Conservation (phyloP, 2,329 filamentous ascomycete genomes). For the Beauveria pseudobassiana region DNA sequence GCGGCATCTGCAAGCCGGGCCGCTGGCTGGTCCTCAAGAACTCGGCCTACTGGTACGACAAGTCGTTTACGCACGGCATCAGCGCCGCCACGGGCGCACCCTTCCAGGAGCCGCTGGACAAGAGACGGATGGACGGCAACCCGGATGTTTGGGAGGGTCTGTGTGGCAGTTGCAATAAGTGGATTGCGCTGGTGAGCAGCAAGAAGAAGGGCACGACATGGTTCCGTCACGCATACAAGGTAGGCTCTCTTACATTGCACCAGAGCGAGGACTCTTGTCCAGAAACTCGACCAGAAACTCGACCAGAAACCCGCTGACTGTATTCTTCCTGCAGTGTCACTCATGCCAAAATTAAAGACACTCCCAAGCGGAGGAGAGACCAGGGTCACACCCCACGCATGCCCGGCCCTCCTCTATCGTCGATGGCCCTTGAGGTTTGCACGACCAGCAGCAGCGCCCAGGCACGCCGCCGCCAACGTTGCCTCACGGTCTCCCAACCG, state of each 20-base stretch:
- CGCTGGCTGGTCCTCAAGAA: slow-evolving; percentile 85
- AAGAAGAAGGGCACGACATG: slow-evolving; percentile 92
- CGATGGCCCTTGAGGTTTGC: slow-evolving; percentile 36
- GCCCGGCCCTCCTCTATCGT: slow-evolving; percentile 25
- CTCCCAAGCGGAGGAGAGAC: slow-evolving; percentile 60
- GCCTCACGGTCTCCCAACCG: slow-evolving; percentile 23
- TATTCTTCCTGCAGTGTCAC: slow-evolving; percentile 47
- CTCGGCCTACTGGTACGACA: slow-evolving; percentile 89
- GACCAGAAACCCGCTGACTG: background rate
- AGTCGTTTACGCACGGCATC: slow-evolving; percentile 82
- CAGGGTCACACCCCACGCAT: slow-evolving; percentile 41
- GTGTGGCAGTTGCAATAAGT: slow-evolving; percentile 71
- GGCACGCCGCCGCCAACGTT: slow-evolving; percentile 22
- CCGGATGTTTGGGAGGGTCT: slow-evolving; percentile 76
- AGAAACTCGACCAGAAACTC: background rate
- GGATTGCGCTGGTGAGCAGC: slow-evolving; percentile 74
- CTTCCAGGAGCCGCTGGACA: slow-evolving; percentile 71
- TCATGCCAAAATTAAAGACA: slow-evolving; percentile 64
- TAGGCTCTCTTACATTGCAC: slow-evolving; percentile 28
- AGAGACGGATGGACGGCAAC: slow-evolving; percentile 69
- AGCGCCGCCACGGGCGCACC: slow-evolving; percentile 72
- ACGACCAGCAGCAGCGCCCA: slow-evolving; percentile 28
- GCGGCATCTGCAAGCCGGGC: slow-evolving; percentile 78
- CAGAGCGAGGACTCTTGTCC: background rate
- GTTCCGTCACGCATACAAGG: slow-evolving; percentile 87